Percentiles rank a stretch among this genome's conserved stretches.
phyloP scores from a whole-genome alignment of 495 filamentous ascomycete species.

The Neurospora terricola region DNA sequence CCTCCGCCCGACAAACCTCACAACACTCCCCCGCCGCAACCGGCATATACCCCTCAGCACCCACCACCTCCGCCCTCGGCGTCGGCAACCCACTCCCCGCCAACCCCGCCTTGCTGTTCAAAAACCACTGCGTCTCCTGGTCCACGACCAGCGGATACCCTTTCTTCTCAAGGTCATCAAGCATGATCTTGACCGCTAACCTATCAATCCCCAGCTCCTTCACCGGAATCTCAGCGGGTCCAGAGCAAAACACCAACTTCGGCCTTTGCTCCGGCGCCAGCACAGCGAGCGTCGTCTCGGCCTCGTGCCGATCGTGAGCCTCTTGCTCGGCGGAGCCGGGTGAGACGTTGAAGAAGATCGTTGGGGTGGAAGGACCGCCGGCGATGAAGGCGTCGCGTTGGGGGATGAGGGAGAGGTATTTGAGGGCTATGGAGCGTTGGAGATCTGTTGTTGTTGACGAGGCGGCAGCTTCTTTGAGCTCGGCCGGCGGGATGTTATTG shows the following conservation, averaged over 20 bases:
- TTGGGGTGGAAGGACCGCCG: constrained; percentile 7
- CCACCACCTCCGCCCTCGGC: constrained; percentile 11
- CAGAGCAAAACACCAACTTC: constrained; percentile 18
- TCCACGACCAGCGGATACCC: constrained; percentile 10
- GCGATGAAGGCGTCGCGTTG: constrained; percentile 26
- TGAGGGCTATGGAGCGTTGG: constrained; percentile 12
- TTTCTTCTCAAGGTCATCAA: constrained; percentile 13
- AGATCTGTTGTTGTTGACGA: constrained; percentile 23
- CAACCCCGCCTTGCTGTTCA: constrained; percentile 22
- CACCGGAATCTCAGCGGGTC: constrained; percentile 15
- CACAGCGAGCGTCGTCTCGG: constrained; percentile 18
- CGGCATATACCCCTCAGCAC: neutral
- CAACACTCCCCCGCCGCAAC: constrained; percentile 7
- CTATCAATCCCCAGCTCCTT: constrained; percentile 12
- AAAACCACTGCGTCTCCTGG: constrained; percentile 20
- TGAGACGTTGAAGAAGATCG: constrained; percentile 18
- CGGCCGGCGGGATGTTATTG: constrained; percentile 36
- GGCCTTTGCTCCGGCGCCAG: constrained; percentile 17
- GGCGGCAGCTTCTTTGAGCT: constrained; percentile 17
- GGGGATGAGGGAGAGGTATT: constrained; percentile 20
- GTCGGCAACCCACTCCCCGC: constrained; percentile 16
- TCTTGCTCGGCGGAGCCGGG: neutral
- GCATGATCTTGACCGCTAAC: constrained; percentile 17
- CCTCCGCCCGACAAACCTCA: constrained; percentile 3
- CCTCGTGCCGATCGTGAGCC: constrained; percentile 15